A percentile compares a stretch with the other conserved stretches of the same genome.
Evolutionary conservation across 73 alveolate genomes (phyloP).

Genomic region (Urostyla sp.): DNA sequence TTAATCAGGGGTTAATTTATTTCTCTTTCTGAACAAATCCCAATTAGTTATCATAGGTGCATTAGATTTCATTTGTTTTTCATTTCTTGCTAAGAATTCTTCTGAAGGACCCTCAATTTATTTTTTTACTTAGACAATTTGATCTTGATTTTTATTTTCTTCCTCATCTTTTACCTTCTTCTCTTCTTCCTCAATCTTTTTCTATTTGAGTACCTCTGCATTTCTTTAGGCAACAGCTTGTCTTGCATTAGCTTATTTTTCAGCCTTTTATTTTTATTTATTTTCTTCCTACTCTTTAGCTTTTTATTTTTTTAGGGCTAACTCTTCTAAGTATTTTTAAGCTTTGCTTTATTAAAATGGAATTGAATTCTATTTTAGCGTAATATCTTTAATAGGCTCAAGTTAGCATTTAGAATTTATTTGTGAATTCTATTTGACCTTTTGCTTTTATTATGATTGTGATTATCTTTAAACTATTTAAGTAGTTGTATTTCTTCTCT

Average conservation of each 20-base stretch:
- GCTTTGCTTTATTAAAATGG: slow-evolving; percentile 9
- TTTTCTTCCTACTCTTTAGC: slow-evolving; percentile 15
- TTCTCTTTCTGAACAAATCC: slow-evolving; percentile 69
- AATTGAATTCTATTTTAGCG: too few relatives aligned
- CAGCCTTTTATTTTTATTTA: neutral
- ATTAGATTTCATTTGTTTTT: slow-evolving; percentile 15
- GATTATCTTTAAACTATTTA: too few relatives aligned
- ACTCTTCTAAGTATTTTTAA: neutral
- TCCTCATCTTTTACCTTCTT: neutral
- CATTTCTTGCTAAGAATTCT: slow-evolving; percentile 54
- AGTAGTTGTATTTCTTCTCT: too few relatives aligned
- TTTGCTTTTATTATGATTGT: too few relatives aligned
- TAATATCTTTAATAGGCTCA: too few relatives aligned
- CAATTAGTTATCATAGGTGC: slow-evolving; percentile 63
- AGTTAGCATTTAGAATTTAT: too few relatives aligned
- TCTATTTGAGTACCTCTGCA: neutral
- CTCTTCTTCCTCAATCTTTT: slow-evolving; percentile 39
- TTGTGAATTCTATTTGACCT: too few relatives aligned
- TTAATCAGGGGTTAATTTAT: slow-evolving; percentile 57
- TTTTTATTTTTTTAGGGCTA: neutral
- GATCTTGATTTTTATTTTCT: neutral
- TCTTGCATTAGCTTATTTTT: slow-evolving; percentile 7
- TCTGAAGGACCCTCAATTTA: slow-evolving; percentile 54
- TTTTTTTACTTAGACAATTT: neutral
- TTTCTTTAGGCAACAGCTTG: slow-evolving; percentile 3